Evolutionary conservation across 2,329 filamentous ascomycete genomes (phyloP).

Genomic region (Fusarium sp.): DNA sequence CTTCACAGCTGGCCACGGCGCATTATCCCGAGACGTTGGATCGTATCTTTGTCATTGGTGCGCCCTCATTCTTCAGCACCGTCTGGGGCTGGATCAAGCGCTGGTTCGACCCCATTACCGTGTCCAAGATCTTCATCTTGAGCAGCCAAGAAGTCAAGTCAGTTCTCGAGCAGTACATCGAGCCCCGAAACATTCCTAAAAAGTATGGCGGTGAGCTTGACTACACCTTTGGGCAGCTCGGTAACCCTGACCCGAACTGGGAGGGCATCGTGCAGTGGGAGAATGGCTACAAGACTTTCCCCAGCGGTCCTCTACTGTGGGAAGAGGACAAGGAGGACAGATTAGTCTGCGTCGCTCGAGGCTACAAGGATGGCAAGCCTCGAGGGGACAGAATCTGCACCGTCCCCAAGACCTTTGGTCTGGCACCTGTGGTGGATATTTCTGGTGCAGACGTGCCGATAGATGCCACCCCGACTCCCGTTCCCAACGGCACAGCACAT

Average conservation of each 20-base stretch:
- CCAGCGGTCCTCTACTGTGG: slow-evolving; percentile 67
- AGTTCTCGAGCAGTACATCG: slow-evolving; percentile 83
- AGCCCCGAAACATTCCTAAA: slow-evolving; percentile 83
- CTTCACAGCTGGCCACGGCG: slow-evolving; percentile 85
- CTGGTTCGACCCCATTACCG: slow-evolving; percentile 94
- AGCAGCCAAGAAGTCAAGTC: slow-evolving; percentile 74
- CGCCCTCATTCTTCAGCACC: slow-evolving; percentile 88
- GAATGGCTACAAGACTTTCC: slow-evolving; percentile 62
- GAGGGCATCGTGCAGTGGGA: slow-evolving; percentile 61
- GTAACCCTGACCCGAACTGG: slow-evolving; percentile 73
- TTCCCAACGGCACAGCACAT: slow-evolving; percentile 7
- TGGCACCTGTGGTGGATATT: slow-evolving; percentile 18
- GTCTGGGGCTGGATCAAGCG: slow-evolving; percentile 96
- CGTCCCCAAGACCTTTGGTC: slow-evolving; percentile 54
- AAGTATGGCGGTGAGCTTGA: slow-evolving; percentile 89
- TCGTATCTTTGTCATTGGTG: slow-evolving; percentile 77
- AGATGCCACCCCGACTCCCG: slow-evolving; percentile 1
- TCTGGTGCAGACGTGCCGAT: neutral
- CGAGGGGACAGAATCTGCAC: slow-evolving; percentile 61
- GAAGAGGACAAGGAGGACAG: slow-evolving; percentile 55
- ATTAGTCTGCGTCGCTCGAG: slow-evolving; percentile 64
- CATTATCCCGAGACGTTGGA: slow-evolving; percentile 94
- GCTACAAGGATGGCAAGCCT: slow-evolving; percentile 56
- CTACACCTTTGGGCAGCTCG: slow-evolving; percentile 79
- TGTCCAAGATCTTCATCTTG: slow-evolving; percentile 96